A percentile compares a stretch with the other conserved stretches of the same genome.
Conservation (phyloP, 108 stramenopile genomes). For the Cylindrotheca closterium region DNA sequence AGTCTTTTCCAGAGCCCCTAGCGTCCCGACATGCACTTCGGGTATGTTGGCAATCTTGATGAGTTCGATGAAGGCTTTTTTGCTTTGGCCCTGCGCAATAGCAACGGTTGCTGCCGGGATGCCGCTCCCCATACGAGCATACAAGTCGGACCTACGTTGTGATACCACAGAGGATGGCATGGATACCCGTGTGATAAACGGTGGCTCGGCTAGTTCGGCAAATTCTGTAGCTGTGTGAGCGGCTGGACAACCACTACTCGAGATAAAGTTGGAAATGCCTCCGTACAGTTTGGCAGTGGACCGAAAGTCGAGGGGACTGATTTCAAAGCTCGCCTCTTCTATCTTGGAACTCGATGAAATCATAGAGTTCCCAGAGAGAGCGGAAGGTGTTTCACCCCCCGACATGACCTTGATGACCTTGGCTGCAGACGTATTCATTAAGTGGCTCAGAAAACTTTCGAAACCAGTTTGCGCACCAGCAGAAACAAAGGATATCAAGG, state of each 20-base stretch:
- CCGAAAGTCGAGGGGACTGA: conserved; percentile 24
- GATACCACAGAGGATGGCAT: conserved; percentile 2
- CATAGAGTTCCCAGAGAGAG: neutral
- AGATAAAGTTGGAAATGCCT: conserved; percentile 11
- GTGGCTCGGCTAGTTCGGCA: conserved; percentile 25
- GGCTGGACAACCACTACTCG: conserved; percentile 18
- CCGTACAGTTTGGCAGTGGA: conserved; percentile 25
- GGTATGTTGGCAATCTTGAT: conserved; percentile 25
- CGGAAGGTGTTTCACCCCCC: conserved; percentile 4
- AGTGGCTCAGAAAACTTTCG: conserved; percentile 21
- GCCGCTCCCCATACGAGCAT: conserved; percentile 23
- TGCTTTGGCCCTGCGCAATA: conserved; percentile 8
- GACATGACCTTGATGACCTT: conserved; percentile 14
- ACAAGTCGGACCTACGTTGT: conserved; percentile 25
- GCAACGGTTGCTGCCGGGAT: conserved; percentile 15
- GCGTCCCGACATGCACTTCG: conserved; percentile 24
- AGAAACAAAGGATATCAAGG: conserved; percentile 1
- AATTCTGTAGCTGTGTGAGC: conserved; percentile 30
- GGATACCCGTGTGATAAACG: neutral
- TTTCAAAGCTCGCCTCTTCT: conserved; percentile 10
- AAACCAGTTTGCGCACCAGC: conserved; percentile 4
- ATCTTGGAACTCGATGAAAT: neutral
- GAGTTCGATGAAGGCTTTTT: conserved; percentile 17
- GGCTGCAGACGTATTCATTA: conserved; percentile 3
- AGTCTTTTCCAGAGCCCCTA: conserved; percentile 14